Conservation (phyloP, 2,329 filamentous ascomycete species). For the Piedraia hortae region DNA sequence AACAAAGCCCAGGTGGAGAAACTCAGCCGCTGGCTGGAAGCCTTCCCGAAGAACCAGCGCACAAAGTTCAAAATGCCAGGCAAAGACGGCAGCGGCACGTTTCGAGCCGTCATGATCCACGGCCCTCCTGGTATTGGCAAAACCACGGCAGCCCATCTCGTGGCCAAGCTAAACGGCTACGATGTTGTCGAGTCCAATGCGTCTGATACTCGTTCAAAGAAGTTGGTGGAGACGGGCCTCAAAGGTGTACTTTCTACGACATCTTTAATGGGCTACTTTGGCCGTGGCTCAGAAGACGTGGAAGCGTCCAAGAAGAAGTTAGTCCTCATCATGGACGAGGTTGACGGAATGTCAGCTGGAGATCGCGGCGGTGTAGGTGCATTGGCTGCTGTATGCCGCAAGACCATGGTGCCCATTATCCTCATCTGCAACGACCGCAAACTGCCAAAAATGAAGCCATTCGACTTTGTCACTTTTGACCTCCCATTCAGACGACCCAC, state of each 20-base stretch:
- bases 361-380: constrained; percentile 89
- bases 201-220: constrained; percentile 87
- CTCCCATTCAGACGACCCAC: constrained; percentile 72
- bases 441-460: constrained; percentile 93
- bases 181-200: constrained; percentile 89
- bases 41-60: constrained; percentile 54
- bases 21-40: constrained; percentile 62
- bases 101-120: constrained; percentile 79
- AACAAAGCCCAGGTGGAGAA: constrained; percentile 80
- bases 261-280: constrained; percentile 69
- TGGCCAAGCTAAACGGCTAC: constrained; percentile 76
- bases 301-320: constrained; percentile 71
- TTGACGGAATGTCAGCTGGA: constrained; percentile 94
- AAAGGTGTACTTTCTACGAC: constrained; percentile 80
- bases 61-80: constrained; percentile 60
- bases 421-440: constrained; percentile 91
- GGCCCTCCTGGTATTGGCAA: constrained; percentile 93
- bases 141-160: constrained; percentile 83
- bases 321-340: constrained; percentile 94
- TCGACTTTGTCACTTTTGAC: constrained; percentile 64
- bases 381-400: constrained; percentile 79
- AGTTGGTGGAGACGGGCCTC: constrained; percentile 69
- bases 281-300: constrained; percentile 48
- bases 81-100: constrained; percentile 55
- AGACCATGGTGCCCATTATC: constrained; percentile 81